These are phyloP conservation scores for Phytophthora pini DNA, from an alignment of 352 stramenopile genomes.

Conservation along the genomic window DNA sequence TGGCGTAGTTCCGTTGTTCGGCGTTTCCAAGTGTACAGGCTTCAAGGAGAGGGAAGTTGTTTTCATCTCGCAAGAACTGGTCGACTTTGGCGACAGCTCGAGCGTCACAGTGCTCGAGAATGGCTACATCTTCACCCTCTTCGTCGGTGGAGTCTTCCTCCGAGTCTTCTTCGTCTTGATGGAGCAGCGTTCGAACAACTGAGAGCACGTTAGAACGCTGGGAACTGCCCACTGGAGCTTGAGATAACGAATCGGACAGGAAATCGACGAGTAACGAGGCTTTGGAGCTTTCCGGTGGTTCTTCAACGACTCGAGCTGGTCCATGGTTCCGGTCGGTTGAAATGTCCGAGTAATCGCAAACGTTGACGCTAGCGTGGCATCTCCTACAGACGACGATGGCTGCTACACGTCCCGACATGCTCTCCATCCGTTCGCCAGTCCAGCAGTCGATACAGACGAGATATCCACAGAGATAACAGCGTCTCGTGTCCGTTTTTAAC, in stretches of 20 bases:
- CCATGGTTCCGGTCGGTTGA: constrained; percentile 26
- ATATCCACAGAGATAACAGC: constrained; percentile 39
- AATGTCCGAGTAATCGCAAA: constrained; percentile 41
- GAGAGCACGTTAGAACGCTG: constrained; percentile 38
- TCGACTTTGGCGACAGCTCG: constrained; percentile 10
- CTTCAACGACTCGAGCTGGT: constrained; percentile 18
- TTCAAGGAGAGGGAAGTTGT: constrained; percentile 18
- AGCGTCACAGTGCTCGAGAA: not conserved
- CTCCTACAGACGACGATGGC: constrained; percentile 28
- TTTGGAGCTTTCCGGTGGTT: constrained; percentile 10
- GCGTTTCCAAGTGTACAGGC: constrained; percentile 42
- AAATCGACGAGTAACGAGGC: constrained; percentile 23
- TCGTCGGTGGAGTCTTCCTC: not conserved
- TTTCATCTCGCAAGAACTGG: constrained; percentile 22
- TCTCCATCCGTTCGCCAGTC: constrained; percentile 33
- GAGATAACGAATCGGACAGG: constrained; percentile 14
- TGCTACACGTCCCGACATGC: constrained; percentile 19
- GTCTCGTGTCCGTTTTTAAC: constrained; percentile 20
- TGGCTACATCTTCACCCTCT: not conserved
- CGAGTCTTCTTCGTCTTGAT: constrained; percentile 9
- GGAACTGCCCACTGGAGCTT: constrained; percentile 12
- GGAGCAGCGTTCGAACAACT: constrained; percentile 17
- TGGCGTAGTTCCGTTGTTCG: constrained; percentile 39
- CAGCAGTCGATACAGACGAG: constrained; percentile 38
- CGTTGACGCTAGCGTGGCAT: constrained; percentile 27